A percentile compares a stretch with the other conserved stretches of the same genome.
These are phyloP conservation scores for Calonectria fujianensis DNA, from an alignment of 2,329 filamentous ascomycete genomes.

Conservation along the genomic window DNA sequence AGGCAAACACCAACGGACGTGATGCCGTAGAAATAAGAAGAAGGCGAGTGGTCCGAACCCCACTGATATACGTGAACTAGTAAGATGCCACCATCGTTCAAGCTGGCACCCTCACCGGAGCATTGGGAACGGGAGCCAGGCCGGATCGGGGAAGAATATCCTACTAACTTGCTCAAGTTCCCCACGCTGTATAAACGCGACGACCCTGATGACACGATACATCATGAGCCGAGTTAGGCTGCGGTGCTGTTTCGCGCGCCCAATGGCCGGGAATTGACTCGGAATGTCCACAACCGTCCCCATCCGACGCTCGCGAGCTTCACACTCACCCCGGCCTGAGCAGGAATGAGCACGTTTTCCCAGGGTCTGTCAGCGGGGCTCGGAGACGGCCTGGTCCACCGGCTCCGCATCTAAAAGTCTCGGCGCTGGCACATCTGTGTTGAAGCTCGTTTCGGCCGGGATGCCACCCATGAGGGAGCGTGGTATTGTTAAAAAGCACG, in stretches of 20 bases:
- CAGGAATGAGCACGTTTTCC: conserved; percentile 63
- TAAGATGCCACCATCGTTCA: not conserved
- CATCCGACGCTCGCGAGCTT: not conserved
- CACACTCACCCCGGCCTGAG: conserved; percentile 51
- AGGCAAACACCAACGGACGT: conserved; percentile 38
- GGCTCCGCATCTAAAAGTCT: conserved; percentile 36
- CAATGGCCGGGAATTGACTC: conserved; percentile 12
- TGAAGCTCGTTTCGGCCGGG: conserved; percentile 27
- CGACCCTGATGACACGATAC: conserved; percentile 39
- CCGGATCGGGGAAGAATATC: conserved; percentile 48
- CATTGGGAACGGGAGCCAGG: conserved; percentile 49
- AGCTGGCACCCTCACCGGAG: conserved; percentile 22
- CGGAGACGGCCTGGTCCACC: conserved; percentile 21
- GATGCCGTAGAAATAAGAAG: conserved; percentile 54
- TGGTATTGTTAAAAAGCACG: conserved; percentile 11
- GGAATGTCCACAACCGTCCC: conserved; percentile 24
- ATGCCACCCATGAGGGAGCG: conserved; percentile 4
- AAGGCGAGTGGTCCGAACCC: conserved; percentile 38
- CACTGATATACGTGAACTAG: conserved; percentile 36
- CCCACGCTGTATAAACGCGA: conserved; percentile 37
- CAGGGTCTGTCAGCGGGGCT: conserved; percentile 47
- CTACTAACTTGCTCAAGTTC: conserved; percentile 51
- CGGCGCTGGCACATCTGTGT: conserved; percentile 13
- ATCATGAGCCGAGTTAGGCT: conserved; percentile 23
- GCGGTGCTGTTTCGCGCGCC: not conserved